Conservation (phyloP, 495 filamentous ascomycete genomes). For the Penicillium egyptiacum region DNA sequence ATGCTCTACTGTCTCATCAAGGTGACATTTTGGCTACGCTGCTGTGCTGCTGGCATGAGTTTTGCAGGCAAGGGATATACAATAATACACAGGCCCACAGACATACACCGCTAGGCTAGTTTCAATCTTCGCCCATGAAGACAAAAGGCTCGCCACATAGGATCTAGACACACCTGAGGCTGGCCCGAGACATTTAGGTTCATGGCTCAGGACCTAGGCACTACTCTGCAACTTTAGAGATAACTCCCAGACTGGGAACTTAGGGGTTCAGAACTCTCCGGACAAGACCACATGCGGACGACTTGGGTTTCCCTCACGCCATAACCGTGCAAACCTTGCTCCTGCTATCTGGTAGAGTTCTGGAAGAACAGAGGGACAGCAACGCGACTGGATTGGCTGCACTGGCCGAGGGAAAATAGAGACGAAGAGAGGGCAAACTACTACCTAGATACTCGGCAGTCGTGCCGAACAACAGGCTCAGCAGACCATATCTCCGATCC, state of each 20-base stretch:
- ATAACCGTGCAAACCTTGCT: not conserved
- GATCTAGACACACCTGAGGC: not conserved
- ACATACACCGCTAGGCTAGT: not conserved
- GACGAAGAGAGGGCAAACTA: no score
- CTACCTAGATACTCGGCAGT: no score
- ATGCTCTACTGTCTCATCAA: not conserved
- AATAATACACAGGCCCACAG: not conserved
- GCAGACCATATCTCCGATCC: no score
- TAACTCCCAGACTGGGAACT: not conserved
- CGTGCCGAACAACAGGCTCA: no score
- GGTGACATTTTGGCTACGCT: not conserved
- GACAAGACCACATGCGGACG: not conserved
- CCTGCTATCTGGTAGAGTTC: no score
- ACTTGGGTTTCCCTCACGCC: not conserved
- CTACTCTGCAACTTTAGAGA: not conserved
- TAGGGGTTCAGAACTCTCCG: not conserved
- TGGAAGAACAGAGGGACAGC: no score
- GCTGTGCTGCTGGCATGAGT: not conserved
- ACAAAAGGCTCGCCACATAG: not conserved
- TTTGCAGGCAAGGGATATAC: not conserved
- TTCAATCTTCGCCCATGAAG: not conserved
- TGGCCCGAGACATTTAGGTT: not conserved
- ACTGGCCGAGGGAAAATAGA: no score
- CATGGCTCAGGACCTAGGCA: not conserved
- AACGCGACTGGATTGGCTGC: no score